These are phyloP conservation scores for Pestalotiopsis sp. DNA, from an alignment of 2,329 filamentous ascomycete species.

Conservation along the genomic window DNA sequence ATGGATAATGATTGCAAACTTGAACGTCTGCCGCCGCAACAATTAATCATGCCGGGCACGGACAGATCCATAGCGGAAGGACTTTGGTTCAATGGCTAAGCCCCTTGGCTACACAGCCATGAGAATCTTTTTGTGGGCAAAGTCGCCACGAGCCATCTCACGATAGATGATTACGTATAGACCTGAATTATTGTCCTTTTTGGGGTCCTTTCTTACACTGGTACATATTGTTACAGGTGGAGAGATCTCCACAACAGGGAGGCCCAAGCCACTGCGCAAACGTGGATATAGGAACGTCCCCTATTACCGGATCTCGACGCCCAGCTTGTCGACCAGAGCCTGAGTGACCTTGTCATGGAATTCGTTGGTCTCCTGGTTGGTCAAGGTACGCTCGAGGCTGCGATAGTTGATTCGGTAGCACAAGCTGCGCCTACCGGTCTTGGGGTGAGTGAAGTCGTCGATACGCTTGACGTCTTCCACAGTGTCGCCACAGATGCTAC, in stretches of 20 bases:
- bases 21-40: neutral
- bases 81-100: neutral
- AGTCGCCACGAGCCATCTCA: neutral
- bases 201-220: neutral
- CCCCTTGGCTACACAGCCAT: neutral
- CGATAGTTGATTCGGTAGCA: conserved; percentile 95
- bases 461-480: conserved; percentile 86
- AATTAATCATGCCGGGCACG: neutral
- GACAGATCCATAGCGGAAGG: neutral
- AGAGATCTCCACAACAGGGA: neutral
- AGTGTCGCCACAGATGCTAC: conserved; percentile 77
- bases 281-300: neutral
- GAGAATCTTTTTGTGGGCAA: neutral
- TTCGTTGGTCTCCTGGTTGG: conserved; percentile 76
- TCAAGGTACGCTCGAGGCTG: conserved; percentile 88
- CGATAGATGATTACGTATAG: neutral
- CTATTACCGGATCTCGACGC: conserved; percentile 73
- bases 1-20: neutral
- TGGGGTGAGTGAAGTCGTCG: conserved; percentile 88
- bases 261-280: neutral
- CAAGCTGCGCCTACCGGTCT: conserved; percentile 79
- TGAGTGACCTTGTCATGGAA: conserved; percentile 71
- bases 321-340: conserved; percentile 69
- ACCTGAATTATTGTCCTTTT: neutral
- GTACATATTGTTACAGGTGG: neutral